Evolutionary conservation across 2,329 filamentous ascomycete species (phyloP), one percentile per base, ranked within the genome.

Genomic region (Ampelomyces quisqualis): DNA sequence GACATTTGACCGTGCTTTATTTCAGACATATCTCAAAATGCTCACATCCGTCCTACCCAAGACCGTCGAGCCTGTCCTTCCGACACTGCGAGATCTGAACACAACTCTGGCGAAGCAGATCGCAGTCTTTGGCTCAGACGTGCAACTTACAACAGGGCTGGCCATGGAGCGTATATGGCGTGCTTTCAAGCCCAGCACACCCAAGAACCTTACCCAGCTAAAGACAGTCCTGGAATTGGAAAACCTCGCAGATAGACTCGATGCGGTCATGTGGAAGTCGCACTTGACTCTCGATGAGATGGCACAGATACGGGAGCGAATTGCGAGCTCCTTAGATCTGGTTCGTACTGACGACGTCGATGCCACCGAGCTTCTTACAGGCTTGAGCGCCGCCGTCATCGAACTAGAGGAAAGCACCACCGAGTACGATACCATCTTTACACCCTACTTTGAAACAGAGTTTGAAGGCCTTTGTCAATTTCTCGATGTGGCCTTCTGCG

Each of bases 141-240:
- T 90, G 70, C 81, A 82, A 40, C 71, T 94, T 10, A 82, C 75
- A 0, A 90, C 85, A 2, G 90, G 89, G 0, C 72, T 90, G 9
- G 84, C 81, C 51, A 93, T 94, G 86, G 86, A 93, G 60, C 65
- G 72, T 7, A 75, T 95, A 4, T 95, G 90, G 91, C 78, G 80
- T 28, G 59, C 73, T 1, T 79, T 94, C 58, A 80, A 86, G 38
- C 88, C 90, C 21, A 59, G 58, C 8, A 78, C 76, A 3, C 71
- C 78, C 2, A 58, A 57, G 8, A 69, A 61, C 7, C 48, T 64
- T 19, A 44, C 56, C 8, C 65, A 71, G 13, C 52, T 77, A 4
- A 45, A 66, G 14, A 56, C 63, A 2, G 51, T 74, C 14, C 52
- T 76, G 9, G 51, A 58, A 1, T 63, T 78, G 2, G 74, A 77